Evolutionary conservation across 2,329 filamentous ascomycete genomes (phyloP), one percentile per base, ranked within the genome.

Genomic region (Apiospora pterosperma): DNA sequence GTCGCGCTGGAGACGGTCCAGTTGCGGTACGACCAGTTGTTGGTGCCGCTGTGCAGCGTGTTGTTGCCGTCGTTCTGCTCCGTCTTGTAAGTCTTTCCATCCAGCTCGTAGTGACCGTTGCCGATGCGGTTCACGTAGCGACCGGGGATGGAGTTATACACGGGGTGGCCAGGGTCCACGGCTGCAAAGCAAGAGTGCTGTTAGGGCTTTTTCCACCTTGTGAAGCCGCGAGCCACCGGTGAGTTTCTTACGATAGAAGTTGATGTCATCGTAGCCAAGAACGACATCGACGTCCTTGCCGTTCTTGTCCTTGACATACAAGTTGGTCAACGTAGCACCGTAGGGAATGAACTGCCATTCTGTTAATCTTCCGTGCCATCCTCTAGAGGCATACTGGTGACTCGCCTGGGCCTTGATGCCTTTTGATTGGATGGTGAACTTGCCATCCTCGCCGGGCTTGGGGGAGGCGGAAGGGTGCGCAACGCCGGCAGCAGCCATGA

Each of bases 51-150:
- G 73, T 88, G 85, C 10, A 89, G 79, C 11, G 85, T 87, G 71
- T 87, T 82, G 65, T 66, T 72, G 59, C 82, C 81, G 68, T 85
- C 85, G 69, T 89, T 89, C 62, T 82, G 76, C 67, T 83, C 76
- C 21, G 86, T 85, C 36, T 80, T 69, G 73, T 84, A 88, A n/a
- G 78, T 80, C 63, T 77, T 77, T 58, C 79, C 80, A 69, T 86
- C 85, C 65, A 88, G 82, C 36, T 74, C 80, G 75, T 87, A 88
- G 60, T 77, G 79, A 63, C 79, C 84, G 72, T 88, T 84, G 74
- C 85, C 86, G 74, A 90, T 89, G 63, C 87, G 84, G 73, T 89
- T 89, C 62, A 86, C 87, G 72, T 90, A 89, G 44, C 87, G 84
- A 10, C 85, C 87, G 6, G 86, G 86, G 36, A 90, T 84, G 74